These are phyloP conservation scores for Sporothrix sp. DNA, from an alignment of 2,329 filamentous ascomycete genomes.

Conservation along the genomic window DNA sequence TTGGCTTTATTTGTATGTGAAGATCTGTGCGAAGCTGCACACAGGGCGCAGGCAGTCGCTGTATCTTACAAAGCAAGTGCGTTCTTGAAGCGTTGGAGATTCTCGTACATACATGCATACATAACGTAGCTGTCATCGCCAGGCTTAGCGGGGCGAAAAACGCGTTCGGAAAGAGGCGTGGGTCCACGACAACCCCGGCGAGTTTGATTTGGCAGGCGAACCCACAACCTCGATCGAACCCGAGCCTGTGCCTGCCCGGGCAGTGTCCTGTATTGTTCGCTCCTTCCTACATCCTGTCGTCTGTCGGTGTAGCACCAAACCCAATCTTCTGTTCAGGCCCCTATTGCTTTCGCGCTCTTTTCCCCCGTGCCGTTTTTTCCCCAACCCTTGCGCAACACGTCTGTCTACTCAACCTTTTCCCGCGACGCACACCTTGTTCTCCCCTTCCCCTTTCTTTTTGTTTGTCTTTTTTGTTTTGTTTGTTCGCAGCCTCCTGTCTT, in stretches of 20 bases:
- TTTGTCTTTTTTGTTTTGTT: neutral
- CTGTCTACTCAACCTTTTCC: neutral
- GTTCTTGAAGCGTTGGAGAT: no score
- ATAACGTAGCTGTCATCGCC: no score
- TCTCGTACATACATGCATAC: neutral
- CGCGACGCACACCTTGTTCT: no score
- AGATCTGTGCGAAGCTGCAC: no score
- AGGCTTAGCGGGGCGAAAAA: no score
- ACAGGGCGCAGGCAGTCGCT: no score
- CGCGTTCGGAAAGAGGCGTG: constrained; percentile 7
- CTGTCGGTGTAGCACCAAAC: neutral
- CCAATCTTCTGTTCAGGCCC: neutral
- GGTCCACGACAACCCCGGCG: neutral
- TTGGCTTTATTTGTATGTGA: no score
- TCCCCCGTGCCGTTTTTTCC: neutral
- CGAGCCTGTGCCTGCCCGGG: neutral
- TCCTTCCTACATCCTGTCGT: constrained; percentile 6
- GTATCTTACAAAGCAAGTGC: no score
- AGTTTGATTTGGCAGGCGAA: constrained; percentile 6
- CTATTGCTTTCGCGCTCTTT: neutral
- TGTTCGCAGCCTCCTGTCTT: neutral
- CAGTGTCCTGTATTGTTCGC: no score
- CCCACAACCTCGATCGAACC: constrained; percentile 6
- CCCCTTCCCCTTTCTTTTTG: neutral
- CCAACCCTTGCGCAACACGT: neutral